phyloP scores from a whole-genome alignment of 257 asterid genomes.

The Ballota nigra region DNA sequence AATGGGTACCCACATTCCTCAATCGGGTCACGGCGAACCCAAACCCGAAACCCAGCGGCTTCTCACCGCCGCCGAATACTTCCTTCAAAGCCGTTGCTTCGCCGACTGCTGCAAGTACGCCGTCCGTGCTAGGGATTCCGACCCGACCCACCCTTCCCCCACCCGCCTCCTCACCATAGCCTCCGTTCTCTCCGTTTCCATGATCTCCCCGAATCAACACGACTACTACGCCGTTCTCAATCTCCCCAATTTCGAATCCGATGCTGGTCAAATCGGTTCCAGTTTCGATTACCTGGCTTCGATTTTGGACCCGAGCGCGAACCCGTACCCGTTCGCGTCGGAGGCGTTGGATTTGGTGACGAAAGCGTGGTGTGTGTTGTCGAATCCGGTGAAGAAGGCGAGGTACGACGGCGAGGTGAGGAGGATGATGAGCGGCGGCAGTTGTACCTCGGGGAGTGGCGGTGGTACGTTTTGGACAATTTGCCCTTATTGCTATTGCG shows the following conservation, averaged over 20 bases:
- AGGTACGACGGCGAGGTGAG: slow-evolving; percentile 35
- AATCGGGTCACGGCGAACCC: slow-evolving; percentile 16
- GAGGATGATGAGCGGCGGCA: slow-evolving; percentile 6
- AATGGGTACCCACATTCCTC: slow-evolving; percentile 11
- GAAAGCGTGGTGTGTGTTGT: slow-evolving; percentile 47
- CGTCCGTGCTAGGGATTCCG: slow-evolving; percentile 35
- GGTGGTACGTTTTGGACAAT: slow-evolving; percentile 59
- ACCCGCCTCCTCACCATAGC: slow-evolving; percentile 43
- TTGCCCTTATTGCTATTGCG: slow-evolving; percentile 61
- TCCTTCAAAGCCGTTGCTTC: slow-evolving; percentile 36
- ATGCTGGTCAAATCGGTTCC: slow-evolving; percentile 26
- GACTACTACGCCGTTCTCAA: slow-evolving; percentile 46
- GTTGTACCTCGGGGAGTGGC: not conserved
- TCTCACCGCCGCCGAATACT: slow-evolving; percentile 36
- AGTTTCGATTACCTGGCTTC: slow-evolving; percentile 25
- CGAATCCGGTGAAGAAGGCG: slow-evolving; percentile 36
- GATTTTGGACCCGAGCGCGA: slow-evolving; percentile 39
- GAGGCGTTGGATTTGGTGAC: slow-evolving; percentile 40
- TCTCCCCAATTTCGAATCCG: slow-evolving; percentile 45
- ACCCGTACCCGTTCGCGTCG: slow-evolving; percentile 36
- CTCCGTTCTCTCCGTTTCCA: slow-evolving; percentile 37
- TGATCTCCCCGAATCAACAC: slow-evolving; percentile 23
- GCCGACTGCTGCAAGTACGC: slow-evolving; percentile 42
- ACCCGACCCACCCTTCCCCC: slow-evolving; percentile 36
- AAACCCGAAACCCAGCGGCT: slow-evolving; percentile 16